Percentiles rank a stretch among this genome's conserved stretches.
Conservation (phyloP, 345 rosid species). For the thale cress (Arabidopsis thaliana) region TAIR10.1 NC_003070.9:4055501-4056000, state of each 20-base stretch:
- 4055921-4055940: constrained; percentile 25
- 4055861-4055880: not conserved
- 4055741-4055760: not conserved
- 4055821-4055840: not conserved
- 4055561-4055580: not conserved
- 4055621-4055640: not conserved
- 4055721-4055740: not conserved
- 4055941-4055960: constrained; percentile 24
- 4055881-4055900: not conserved
- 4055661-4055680: not conserved
- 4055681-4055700: constrained; percentile 1
- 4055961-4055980: constrained; percentile 12
- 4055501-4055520: not conserved
- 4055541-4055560: not conserved
- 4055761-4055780: not conserved
- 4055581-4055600: not conserved
- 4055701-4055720: not conserved
- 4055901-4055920: constrained; percentile 27
- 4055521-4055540: not conserved
- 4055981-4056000: constrained; percentile 36
- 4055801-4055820: constrained; percentile 19
- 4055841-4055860: constrained; percentile 15
- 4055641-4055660: not conserved
- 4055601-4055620: not conserved
- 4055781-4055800: constrained; percentile 15